These are phyloP conservation scores for Talaromyces liani DNA, from an alignment of 495 filamentous ascomycete species.

Conservation along the genomic window DNA sequence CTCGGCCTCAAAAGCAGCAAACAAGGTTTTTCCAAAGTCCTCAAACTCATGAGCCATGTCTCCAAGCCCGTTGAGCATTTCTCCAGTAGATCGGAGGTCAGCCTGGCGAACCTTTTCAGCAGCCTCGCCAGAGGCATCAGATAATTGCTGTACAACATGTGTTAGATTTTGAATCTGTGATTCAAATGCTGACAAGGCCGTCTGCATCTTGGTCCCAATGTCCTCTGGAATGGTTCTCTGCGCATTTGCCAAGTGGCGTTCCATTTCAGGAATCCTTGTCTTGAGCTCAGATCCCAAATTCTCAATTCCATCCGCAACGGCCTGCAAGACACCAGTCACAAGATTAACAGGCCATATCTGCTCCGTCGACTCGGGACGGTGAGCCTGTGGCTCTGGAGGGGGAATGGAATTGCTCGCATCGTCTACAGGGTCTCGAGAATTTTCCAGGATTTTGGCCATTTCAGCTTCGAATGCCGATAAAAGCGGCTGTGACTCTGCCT, in stretches of 20 bases:
- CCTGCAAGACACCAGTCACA: conserved; percentile 25
- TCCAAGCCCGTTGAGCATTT: conserved; percentile 32
- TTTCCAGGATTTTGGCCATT: conserved; percentile 35
- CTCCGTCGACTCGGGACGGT: conserved; percentile 11
- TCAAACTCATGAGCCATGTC: conserved; percentile 40
- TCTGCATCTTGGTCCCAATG: conserved; percentile 30
- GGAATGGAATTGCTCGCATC: conserved; percentile 12
- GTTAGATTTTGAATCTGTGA: conserved; percentile 32
- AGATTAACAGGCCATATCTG: conserved; percentile 20
- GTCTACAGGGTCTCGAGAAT: conserved; percentile 9
- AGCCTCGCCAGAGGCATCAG: conserved; percentile 28
- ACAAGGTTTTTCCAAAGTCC: conserved; percentile 33
- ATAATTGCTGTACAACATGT: conserved; percentile 31
- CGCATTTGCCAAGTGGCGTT: conserved; percentile 31
- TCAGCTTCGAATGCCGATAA: conserved; percentile 47
- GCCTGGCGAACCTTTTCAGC: conserved; percentile 28
- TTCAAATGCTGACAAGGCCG: conserved; percentile 35
- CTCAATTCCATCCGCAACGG: conserved; percentile 28
- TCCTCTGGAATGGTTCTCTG: conserved; percentile 34
- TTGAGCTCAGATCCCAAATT: conserved; percentile 29
- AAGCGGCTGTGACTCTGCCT: conserved; percentile 25
- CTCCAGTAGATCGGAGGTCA: conserved; percentile 34
- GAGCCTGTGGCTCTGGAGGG: conserved; percentile 11
- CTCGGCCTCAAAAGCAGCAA: conserved; percentile 33
- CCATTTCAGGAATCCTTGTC: conserved; percentile 31